Base-by-base conservation (phyloP, 2,329 filamentous ascomycete genomes). In the Talaromyces sp. region DNA sequence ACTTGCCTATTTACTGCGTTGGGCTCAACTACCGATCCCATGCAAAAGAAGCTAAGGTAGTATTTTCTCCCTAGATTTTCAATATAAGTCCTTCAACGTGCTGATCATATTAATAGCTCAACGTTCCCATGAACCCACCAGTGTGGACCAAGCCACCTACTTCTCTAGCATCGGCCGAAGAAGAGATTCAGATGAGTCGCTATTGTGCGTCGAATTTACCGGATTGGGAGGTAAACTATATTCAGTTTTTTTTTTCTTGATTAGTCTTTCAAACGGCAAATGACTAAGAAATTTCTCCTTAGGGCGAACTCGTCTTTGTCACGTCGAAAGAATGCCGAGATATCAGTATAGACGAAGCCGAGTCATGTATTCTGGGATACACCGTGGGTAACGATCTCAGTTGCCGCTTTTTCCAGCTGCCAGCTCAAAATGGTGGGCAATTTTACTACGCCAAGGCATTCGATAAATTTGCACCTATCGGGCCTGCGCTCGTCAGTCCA, bases 381-480 rank as follows among this genome's bases (percentile, higher is more conserved):
- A 75, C 73, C 0, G 64, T 67, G 25, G 71, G 70, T 8, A 75
- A 75, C 51, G 72, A 75, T 60, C 64, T 75, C 4, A 71, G 69
- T 4, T 70, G 70, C 25, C 70, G 73, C 25, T 55, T 65, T 10
- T 73, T 70, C 63, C 71, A 73, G 64, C 32, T 69, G n/a, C 68
- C 67, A 11, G 63, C 68, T 10, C 62, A 65, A 8, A 64, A 62
- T 0, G 70, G 70, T 28, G 71, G 65, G 9, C 78, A 80, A 65
- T 78, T 76, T 74, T 70, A 69, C 44, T 77, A 74, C 58, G 70
- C 71, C 25, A 80, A 80, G 64, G 75, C 74, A 0, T 73, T 78
- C 36, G 76, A 78, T 61, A 69, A 68, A 11, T 74, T 72, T 11
- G 73, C 69, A 33, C 75, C 72, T 0, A 71, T 78, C 33, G 76